A percentile compares a stretch with the other conserved stretches of the same genome.
Evolutionary conservation across 2,329 filamentous ascomycete genomes (phyloP).

Genomic region (Ceratocystis papillata): DNA sequence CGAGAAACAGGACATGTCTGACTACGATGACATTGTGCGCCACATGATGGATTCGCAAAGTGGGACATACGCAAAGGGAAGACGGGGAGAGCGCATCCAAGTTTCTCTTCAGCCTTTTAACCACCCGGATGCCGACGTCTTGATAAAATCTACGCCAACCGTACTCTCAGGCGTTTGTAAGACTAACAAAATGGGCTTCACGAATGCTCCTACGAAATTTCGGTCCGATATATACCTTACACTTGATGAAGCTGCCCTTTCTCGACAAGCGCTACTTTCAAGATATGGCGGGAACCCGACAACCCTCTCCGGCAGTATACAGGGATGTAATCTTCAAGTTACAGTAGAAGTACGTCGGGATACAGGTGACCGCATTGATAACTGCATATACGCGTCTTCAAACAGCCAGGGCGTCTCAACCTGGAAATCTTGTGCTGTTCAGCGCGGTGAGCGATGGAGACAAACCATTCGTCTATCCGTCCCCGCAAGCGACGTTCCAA

Average conservation of each 20-base stretch:
- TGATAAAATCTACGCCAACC: constrained; percentile 81
- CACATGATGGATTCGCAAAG: constrained; percentile 62
- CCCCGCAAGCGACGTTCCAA: constrained; percentile 65
- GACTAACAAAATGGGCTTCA: constrained; percentile 85
- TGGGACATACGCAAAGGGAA: constrained; percentile 64
- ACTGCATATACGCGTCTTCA: constrained; percentile 77
- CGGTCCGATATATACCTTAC: constrained; percentile 94
- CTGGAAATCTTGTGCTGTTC: constrained; percentile 75
- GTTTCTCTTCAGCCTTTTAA: constrained; percentile 70
- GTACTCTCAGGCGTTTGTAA: constrained; percentile 68
- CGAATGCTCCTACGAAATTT: constrained; percentile 75
- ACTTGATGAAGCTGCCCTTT: constrained; percentile 65
- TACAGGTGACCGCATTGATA: constrained; percentile 70
- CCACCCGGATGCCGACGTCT: constrained; percentile 61
- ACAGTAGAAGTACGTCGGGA: constrained; percentile 77
- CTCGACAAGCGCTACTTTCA: constrained; percentile 60
- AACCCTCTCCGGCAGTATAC: constrained; percentile 50
- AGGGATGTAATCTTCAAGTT: constrained; percentile 69
- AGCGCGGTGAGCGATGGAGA: constrained; percentile 73
- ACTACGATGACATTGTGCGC: constrained; percentile 62
- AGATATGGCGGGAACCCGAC: constrained; percentile 63
- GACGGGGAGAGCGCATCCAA: constrained; percentile 63
- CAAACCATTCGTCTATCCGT: constrained; percentile 77
- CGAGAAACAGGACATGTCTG: constrained; percentile 48
- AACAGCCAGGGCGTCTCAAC: constrained; percentile 69